Conservation (phyloP, 306 rosid genomes). For the Datisca glomerata region DNA sequence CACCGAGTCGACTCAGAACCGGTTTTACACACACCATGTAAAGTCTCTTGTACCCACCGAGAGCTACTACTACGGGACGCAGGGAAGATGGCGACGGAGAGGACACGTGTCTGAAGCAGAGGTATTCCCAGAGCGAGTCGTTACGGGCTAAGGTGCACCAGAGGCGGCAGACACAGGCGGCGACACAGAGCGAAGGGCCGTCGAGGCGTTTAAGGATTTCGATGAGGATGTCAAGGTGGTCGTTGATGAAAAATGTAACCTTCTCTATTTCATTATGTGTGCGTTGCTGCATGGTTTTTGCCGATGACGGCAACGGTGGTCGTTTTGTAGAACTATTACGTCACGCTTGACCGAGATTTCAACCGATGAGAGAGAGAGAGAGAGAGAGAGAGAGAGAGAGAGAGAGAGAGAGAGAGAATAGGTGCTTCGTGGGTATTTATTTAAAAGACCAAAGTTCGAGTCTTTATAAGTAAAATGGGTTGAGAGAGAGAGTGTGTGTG, state of each 20-base stretch:
- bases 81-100: slow-evolving; percentile 44
- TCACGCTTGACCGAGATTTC: too few relatives aligned
- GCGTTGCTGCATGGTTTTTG: slow-evolving; percentile 15
- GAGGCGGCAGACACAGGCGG: slow-evolving; percentile 81
- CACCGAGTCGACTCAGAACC: slow-evolving; percentile 83
- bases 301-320: too few relatives aligned
- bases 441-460: too few relatives aligned
- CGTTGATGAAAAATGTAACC: slow-evolving; percentile 62
- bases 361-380: slow-evolving; percentile 1
- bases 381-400: slow-evolving; percentile 10
- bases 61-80: slow-evolving; percentile 54
- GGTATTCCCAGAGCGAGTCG: slow-evolving; percentile 88
- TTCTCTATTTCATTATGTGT: slow-evolving; percentile 17
- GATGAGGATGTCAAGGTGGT: slow-evolving; percentile 75
- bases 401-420: neutral
- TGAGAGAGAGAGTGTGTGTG: too few relatives aligned
- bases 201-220: slow-evolving; percentile 90
- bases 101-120: slow-evolving; percentile 74
- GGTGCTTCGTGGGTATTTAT: too few relatives aligned
- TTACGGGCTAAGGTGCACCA: slow-evolving; percentile 60
- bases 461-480: too few relatives aligned
- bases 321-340: too few relatives aligned
- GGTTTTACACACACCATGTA: slow-evolving; percentile 86
- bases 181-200: slow-evolving; percentile 75
- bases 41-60: slow-evolving; percentile 83